Percentiles rank a stretch among this genome's conserved stretches.
Evolutionary conservation across 2,329 filamentous ascomycete genomes (phyloP).

Genomic region (Colletotrichum endophyticum): DNA sequence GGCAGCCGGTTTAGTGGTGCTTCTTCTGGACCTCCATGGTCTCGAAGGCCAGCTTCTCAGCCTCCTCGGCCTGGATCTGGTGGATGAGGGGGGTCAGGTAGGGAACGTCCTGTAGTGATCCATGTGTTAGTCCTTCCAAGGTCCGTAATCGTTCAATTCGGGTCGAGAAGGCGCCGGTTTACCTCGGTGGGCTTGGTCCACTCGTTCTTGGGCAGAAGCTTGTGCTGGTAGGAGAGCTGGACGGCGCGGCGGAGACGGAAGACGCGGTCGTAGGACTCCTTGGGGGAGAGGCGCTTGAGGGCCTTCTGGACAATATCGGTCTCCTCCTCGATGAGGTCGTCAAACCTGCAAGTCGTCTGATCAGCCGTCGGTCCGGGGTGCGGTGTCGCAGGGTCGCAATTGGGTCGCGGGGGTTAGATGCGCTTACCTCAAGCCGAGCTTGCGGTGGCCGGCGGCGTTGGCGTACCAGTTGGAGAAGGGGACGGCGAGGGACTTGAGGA

Average conservation of each 20-base stretch:
- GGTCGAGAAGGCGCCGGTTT: conserved; percentile 23
- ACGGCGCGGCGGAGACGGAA: conserved; percentile 96
- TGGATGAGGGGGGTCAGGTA: conserved; percentile 61
- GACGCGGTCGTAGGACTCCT: conserved; percentile 95
- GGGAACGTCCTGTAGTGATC: conserved; percentile 48
- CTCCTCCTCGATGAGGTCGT: conserved; percentile 96
- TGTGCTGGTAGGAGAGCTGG: conserved; percentile 72
- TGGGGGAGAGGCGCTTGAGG: conserved; percentile 85
- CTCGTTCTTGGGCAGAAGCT: conserved; percentile 66
- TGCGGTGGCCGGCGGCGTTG: conserved; percentile 89
- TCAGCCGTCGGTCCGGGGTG: background rate
- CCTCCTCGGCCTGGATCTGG: conserved; percentile 53
- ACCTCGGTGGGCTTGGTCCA: conserved; percentile 65
- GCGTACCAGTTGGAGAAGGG: conserved; percentile 89
- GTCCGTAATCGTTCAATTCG: background rate
- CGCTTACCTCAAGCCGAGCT: conserved; percentile 85
- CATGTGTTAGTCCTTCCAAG: conserved; percentile 17
- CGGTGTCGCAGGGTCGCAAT: background rate
- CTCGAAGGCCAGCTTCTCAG: conserved; percentile 59
- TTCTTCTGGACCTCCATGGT: conserved; percentile 55
- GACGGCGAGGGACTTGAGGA: conserved; percentile 79
- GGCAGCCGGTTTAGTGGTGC: conserved; percentile 33
- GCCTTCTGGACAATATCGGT: conserved; percentile 84
- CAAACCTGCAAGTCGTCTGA: conserved; percentile 66
- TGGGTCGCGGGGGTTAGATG: background rate